Conservation (phyloP, 2,329 filamentous ascomycete species). For the Eurotiales sp. region DNA sequence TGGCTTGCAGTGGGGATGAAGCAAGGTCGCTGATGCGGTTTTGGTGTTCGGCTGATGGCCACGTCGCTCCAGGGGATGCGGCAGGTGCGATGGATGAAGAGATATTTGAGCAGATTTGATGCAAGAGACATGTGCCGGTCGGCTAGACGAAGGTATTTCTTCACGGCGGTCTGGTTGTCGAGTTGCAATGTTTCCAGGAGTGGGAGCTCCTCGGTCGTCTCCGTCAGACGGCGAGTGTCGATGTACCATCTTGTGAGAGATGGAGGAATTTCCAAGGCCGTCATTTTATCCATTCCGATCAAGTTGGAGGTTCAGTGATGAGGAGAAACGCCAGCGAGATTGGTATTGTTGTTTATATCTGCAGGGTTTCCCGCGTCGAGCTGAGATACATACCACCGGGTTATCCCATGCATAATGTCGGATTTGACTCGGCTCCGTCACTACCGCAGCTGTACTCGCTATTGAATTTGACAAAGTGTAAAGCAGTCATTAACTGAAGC, state of each 20-base stretch:
- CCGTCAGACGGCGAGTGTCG: slow-evolving; percentile 36
- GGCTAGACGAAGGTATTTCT: slow-evolving; percentile 49
- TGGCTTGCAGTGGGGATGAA: slow-evolving; percentile 41
- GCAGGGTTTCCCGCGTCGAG: too few species aligned
- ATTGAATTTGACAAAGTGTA: too few species aligned
- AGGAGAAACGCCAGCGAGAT: too few species aligned
- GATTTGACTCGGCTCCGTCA: too few species aligned
- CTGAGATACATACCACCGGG: too few species aligned
- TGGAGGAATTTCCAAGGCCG: too few species aligned
- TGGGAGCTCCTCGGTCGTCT: slow-evolving; percentile 30
- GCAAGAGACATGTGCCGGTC: slow-evolving; percentile 60
- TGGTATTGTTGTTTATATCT: too few species aligned
- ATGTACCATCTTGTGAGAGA: slow-evolving; percentile 42
- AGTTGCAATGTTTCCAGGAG: slow-evolving; percentile 38
- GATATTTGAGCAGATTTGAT: slow-evolving; percentile 59
- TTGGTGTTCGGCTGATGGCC: slow-evolving; percentile 48
- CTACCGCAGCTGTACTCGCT: too few species aligned
- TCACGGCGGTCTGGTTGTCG: slow-evolving; percentile 49
- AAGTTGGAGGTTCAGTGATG: too few species aligned
- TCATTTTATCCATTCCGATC: too few species aligned
- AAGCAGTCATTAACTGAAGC: too few species aligned
- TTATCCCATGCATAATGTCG: too few species aligned
- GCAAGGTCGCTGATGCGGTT: slow-evolving; percentile 50
- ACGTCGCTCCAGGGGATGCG: slow-evolving; percentile 57
- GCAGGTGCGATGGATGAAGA: slow-evolving; percentile 55